Percentiles rank a stretch among this genome's conserved stretches.
Evolutionary conservation across 202 grass and related monocot species (phyloP).

Genomic region (Setaria italica): DNA sequence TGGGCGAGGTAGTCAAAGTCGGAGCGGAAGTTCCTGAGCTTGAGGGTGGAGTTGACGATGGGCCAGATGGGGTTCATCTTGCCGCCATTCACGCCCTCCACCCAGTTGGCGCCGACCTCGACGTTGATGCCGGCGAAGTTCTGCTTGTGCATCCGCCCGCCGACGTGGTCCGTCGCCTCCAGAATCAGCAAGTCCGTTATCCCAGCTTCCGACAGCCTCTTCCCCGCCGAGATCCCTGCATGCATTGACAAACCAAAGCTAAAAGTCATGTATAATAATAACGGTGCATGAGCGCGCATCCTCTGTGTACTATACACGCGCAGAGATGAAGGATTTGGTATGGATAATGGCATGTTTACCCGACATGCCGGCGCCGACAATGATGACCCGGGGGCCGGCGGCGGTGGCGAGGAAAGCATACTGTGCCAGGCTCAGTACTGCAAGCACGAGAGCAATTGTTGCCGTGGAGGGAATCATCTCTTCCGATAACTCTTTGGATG

Average conservation of each 20-base stretch:
- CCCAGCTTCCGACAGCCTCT: constrained; percentile 59
- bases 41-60: constrained; percentile 60
- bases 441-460: neutral
- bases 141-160: constrained; percentile 56
- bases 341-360: neutral
- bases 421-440: neutral
- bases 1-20: constrained; percentile 16
- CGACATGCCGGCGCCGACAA: constrained; percentile 23
- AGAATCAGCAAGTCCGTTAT: constrained; percentile 57
- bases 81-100: constrained; percentile 59
- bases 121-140: constrained; percentile 63
- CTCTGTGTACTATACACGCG: too few species aligned
- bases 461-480: neutral
- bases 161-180: constrained; percentile 64
- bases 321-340: neutral
- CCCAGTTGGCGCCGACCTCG: constrained; percentile 72
- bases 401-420: neutral
- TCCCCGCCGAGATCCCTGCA: constrained; percentile 63
- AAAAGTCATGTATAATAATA: neutral
- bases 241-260: neutral
- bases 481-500: neutral
- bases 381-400: neutral
- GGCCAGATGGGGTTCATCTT: constrained; percentile 69
- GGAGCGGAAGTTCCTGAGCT: constrained; percentile 36
- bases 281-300: too few species aligned